Evolutionary conservation across 768 basidiomycete species (phyloP).

Genomic region (Phlegmacium glaucopus): DNA sequence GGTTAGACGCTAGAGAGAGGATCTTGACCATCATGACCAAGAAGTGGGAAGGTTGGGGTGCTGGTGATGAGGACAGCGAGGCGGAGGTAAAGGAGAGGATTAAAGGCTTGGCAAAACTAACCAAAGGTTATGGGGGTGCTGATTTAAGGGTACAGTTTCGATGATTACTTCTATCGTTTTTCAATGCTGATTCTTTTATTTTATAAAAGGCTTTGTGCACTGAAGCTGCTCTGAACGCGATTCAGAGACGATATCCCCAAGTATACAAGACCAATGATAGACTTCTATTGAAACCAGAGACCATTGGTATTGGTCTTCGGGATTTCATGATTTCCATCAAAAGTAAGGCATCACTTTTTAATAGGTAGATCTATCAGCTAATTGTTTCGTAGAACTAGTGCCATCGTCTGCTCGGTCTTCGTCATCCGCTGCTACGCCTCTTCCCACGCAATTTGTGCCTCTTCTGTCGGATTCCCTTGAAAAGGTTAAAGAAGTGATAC

Average conservation of each 20-base stretch:
- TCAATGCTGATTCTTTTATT: constrained; percentile 6
- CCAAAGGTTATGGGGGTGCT: constrained; percentile 97
- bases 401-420: constrained; percentile 94
- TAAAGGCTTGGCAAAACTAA: constrained; percentile 74
- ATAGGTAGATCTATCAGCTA: background rate
- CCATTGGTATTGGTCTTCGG: constrained; percentile 76
- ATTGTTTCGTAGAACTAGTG: constrained; percentile 66
- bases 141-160: constrained; percentile 76
- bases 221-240: constrained; percentile 93
- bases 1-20: constrained; percentile 77
- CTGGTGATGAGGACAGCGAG: constrained; percentile 37
- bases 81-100: constrained; percentile 65
- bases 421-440: constrained; percentile 77
- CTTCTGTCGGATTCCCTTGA: constrained; percentile 69
- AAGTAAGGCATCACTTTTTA: constrained; percentile 51
- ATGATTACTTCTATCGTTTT: constrained; percentile 2
- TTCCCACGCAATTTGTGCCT: constrained; percentile 83
- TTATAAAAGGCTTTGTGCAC: constrained; percentile 83
- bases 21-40: constrained; percentile 89
- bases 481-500: constrained; percentile 67
- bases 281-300: constrained; percentile 78
- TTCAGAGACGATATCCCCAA: constrained; percentile 94
- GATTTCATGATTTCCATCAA: constrained; percentile 98
- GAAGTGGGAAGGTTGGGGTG: constrained; percentile 85
- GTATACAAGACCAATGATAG: constrained; percentile 92